Evolutionary conservation across 2,329 filamentous ascomycete genomes (phyloP), one percentile per base, ranked within the genome.

Genomic region (Pezicula carpinea): DNA sequence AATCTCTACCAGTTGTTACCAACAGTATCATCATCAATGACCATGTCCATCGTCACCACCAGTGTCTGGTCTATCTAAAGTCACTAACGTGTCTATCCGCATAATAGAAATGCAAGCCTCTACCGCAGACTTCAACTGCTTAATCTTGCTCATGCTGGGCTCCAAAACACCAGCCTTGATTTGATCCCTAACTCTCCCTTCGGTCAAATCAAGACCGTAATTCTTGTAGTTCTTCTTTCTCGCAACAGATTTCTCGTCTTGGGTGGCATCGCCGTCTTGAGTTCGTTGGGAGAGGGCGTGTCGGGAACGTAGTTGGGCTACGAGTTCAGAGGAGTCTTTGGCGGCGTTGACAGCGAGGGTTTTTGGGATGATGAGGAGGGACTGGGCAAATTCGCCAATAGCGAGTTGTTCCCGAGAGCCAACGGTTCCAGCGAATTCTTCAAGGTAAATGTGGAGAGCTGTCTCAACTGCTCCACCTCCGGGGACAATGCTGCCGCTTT

Each of bases 101-200:
- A 99, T 97, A 67, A 99, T 97, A 64, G 90, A 88, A 69, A 99
- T 95, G 70, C 93, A 97, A 46, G 93, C 93, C 74, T 99, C 93
- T 42, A 99, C 93, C 22, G 93, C 93, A 70, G 87, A 95, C 85
- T 99, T 99, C 64, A 99, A 76, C 76, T 97, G 93, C 70, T 92
- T 87, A 58, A 99, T 81, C 79, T 99, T 99, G 80, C 92, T 96
- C 76, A 99, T 90, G 70, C 87, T 95, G 26, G 93, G 93, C 75
- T 99, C 93, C 64, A 99, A 70, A 52, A 99, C 91, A 64, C 93
- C 93, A 11, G 89, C 84, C 79, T 97, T 97, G 62, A 99, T 75
- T 73, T 89, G 84, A 68, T 99, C 93, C 46, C 91, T 85, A 49
- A 97, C 89, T 67, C 89, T 92, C 58, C 93, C 93, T 67, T 87